Evolutionary conservation across 2,329 filamentous ascomycete genomes (phyloP).

Genomic region (Penicillium capsulatum): DNA sequence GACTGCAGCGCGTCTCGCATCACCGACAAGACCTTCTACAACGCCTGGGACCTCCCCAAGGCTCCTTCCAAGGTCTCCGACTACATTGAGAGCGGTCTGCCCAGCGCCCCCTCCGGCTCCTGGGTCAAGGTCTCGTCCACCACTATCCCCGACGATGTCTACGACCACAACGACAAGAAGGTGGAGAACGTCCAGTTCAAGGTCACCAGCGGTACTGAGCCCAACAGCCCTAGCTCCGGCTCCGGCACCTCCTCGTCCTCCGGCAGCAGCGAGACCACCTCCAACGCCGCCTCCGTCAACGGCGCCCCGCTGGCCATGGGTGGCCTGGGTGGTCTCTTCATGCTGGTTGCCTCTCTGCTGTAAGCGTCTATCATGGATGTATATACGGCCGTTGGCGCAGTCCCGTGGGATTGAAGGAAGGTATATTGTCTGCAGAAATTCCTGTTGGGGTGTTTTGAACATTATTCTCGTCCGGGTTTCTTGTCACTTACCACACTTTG

Average conservation of each 20-base stretch:
- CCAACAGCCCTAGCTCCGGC: conserved; percentile 48
- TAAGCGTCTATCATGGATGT: conserved; percentile 9
- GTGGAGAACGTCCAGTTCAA: conserved; percentile 62
- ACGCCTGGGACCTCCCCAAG: conserved; percentile 71
- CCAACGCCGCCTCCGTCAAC: conserved; percentile 22
- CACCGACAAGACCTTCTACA: conserved; percentile 61
- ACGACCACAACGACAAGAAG: conserved; percentile 51
- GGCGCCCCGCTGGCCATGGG: conserved; percentile 21
- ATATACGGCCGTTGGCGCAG: no score
- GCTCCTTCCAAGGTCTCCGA: conserved; percentile 64
- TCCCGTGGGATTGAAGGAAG: no score
- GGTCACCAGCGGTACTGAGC: conserved; percentile 34
- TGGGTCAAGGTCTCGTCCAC: conserved; percentile 58
- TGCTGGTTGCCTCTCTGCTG: conserved; percentile 27
- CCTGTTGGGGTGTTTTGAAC: no score
- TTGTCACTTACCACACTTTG: no score
- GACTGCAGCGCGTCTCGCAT: conserved; percentile 66
- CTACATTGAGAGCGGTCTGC: conserved; percentile 73
- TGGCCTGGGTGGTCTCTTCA: conserved; percentile 26
- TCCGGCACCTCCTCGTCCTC: conserved; percentile 6
- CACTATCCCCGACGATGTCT: conserved; percentile 55
- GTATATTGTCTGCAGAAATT: no score
- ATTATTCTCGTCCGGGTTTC: no score
- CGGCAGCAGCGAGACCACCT: conserved; percentile 9
- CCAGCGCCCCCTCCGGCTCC: conserved; percentile 59